Evolutionary conservation across 345 rosid genomes (phyloP).

Genomic region (Aethionema arabicum): DNA sequence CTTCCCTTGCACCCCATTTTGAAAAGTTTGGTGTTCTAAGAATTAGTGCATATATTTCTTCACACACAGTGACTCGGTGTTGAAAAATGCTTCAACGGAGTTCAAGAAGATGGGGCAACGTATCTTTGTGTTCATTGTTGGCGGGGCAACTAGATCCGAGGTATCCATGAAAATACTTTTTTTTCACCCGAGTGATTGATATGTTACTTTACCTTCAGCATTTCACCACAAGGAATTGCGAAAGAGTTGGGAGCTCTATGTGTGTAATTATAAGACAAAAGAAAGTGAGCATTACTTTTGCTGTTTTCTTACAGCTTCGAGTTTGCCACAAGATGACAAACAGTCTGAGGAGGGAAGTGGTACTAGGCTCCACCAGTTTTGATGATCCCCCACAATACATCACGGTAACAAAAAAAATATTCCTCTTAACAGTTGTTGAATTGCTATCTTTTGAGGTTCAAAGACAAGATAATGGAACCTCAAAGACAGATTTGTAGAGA

Average conservation of each 20-base stretch:
- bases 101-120: constrained; percentile 81
- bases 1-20: background rate
- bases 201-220: constrained; percentile 11
- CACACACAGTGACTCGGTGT: constrained; percentile 60
- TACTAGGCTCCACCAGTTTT: constrained; percentile 73
- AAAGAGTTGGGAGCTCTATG: no score
- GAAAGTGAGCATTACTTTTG: constrained; percentile 1
- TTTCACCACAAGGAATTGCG: no score
- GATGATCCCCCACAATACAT: constrained; percentile 81
- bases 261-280: no score
- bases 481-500: constrained; percentile 5
- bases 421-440: background rate
- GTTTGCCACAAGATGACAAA: constrained; percentile 87
- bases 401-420: constrained; percentile 44
- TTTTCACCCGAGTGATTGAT: constrained; percentile 18
- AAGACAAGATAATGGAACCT: background rate
- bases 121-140: constrained; percentile 78
- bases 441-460: background rate
- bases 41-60: constrained; percentile 10
- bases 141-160: constrained; percentile 98
- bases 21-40: constrained; percentile 24
- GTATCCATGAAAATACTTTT: constrained; percentile 39
- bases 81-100: constrained; percentile 54
- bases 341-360: constrained; percentile 80
- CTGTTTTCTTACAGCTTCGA: constrained; percentile 55